These are phyloP conservation scores for Mycena capillaripes DNA, from an alignment of 768 basidiomycete genomes.

Conservation along the genomic window DNA sequence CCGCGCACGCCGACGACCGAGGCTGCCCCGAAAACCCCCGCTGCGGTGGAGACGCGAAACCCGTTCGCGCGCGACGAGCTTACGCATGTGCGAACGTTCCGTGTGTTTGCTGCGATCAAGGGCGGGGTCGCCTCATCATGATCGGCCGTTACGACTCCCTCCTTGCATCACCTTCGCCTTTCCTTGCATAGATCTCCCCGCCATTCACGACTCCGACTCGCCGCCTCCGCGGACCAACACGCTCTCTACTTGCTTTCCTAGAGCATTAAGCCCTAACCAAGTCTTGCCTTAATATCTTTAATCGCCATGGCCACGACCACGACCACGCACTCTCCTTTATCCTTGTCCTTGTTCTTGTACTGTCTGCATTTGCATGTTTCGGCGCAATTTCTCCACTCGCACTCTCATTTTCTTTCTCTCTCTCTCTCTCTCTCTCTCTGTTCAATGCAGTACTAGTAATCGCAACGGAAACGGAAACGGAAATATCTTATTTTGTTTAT, in stretches of 20 bases:
- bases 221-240: not conserved
- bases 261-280: too few relatives aligned
- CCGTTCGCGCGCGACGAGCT: slow-evolving; percentile 54
- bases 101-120: slow-evolving; percentile 67
- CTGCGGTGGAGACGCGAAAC: slow-evolving; percentile 40
- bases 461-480: too few relatives aligned
- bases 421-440: too few relatives aligned
- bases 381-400: slow-evolving; percentile 18
- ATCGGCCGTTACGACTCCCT: not conserved
- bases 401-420: slow-evolving; percentile 1
- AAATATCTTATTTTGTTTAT: slow-evolving; percentile 27
- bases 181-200: not conserved
- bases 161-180: not conserved
- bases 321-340: not conserved
- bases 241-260: not conserved
- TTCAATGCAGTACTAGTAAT: too few relatives aligned
- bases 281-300: not conserved
- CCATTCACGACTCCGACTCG: not conserved
- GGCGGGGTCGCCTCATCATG: slow-evolving; percentile 1
- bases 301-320: not conserved
- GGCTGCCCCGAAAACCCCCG: slow-evolving; percentile 35
- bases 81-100: slow-evolving; percentile 65
- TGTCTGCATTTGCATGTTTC: slow-evolving; percentile 24
- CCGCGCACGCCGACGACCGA: slow-evolving; percentile 14
- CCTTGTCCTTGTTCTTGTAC: not conserved